A percentile compares a stretch with the other conserved stretches of the same genome.
These are phyloP conservation scores for Dipteronia dyeriana DNA, from an alignment of 345 rosid species.

Conservation along the genomic window DNA sequence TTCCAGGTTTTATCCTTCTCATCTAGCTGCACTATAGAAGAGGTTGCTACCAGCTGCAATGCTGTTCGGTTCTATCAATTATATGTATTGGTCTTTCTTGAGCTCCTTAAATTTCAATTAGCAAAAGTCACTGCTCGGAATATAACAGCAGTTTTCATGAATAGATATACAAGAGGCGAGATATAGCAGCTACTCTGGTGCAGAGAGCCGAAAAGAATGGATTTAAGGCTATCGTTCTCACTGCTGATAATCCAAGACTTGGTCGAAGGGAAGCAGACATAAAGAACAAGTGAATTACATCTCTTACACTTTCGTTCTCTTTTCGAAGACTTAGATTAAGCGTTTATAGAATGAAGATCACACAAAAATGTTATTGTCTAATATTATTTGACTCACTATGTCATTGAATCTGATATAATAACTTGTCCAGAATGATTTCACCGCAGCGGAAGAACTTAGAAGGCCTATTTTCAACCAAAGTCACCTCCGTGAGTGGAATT, in stretches of 20 bases:
- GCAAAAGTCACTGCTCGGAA: background rate
- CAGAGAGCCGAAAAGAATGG: slow-evolving; percentile 85
- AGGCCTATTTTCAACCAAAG: slow-evolving; percentile 57
- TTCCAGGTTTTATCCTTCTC: slow-evolving; percentile 61
- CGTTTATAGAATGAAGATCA: background rate
- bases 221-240: slow-evolving; percentile 78
- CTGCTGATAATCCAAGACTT: slow-evolving; percentile 81
- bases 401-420: background rate
- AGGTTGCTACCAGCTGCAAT: slow-evolving; percentile 81
- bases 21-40: slow-evolving; percentile 72
- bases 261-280: slow-evolving; percentile 92
- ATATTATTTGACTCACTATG: no score
- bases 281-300: slow-evolving; percentile 61
- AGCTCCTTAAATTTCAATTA: background rate
- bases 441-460: slow-evolving; percentile 72
- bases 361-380: no score
- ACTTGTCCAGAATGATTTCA: slow-evolving; percentile 60
- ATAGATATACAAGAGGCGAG: slow-evolving; percentile 67
- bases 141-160: background rate
- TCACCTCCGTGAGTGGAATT: slow-evolving; percentile 53
- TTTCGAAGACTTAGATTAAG: background rate
- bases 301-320: slow-evolving; percentile 19
- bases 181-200: slow-evolving; percentile 55
- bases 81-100: slow-evolving; percentile 42
- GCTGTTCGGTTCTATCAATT: slow-evolving; percentile 79